Evolutionary conservation across 441 rosid species (phyloP).

Genomic region (Geranium incanum): DNA sequence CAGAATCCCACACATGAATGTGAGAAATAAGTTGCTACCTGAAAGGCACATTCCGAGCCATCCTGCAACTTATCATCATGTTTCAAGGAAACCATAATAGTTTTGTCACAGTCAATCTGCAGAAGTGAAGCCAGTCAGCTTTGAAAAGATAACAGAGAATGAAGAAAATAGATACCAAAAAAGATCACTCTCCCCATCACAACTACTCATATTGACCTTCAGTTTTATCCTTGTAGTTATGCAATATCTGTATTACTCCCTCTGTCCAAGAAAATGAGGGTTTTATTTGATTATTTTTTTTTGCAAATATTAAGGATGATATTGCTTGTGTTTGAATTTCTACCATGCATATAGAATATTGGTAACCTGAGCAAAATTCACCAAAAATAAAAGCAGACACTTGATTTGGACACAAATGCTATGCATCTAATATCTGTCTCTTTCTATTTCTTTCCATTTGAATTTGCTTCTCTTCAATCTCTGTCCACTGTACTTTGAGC

Average conservation of each 20-base stretch:
- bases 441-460: background rate
- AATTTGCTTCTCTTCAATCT: background rate
- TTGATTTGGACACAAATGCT: background rate
- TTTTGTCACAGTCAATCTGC: constrained; percentile 99
- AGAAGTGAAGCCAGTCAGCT: constrained; percentile 17
- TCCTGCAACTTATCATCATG: constrained; percentile 97
- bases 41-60: constrained; percentile 88
- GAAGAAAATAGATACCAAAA: background rate
- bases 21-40: constrained; percentile 42
- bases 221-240: background rate
- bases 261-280: too few species aligned
- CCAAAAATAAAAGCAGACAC: too few species aligned
- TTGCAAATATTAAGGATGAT: background rate
- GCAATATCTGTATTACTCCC: background rate
- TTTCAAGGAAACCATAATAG: constrained; percentile 85
- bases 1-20: constrained; percentile 10
- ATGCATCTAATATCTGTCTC: background rate
- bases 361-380: too few species aligned
- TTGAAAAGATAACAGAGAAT: background rate
- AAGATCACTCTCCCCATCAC: background rate
- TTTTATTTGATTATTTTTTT: background rate
- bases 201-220: background rate
- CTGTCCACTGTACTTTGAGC: background rate
- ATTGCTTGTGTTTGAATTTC: too few species aligned
- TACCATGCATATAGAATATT: too few species aligned